phyloP scores from a whole-genome alignment of 768 basidiomycete genomes.

The Pulveroboletus sp. region DNA sequence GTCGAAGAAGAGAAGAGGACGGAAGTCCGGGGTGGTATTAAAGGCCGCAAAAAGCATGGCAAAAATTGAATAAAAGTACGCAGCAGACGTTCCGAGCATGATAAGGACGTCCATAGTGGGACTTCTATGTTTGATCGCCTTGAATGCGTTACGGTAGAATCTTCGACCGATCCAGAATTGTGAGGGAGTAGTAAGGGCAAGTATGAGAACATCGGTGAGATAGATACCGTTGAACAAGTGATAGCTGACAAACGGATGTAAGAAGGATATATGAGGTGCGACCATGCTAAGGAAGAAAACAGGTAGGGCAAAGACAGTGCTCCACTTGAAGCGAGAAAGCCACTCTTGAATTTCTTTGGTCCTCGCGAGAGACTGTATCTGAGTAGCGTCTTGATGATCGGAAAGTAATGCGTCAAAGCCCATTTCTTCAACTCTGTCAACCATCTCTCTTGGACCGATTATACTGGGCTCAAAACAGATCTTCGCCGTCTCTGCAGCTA shows the following conservation, averaged over 20 bases:
- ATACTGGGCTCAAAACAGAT: constrained; percentile 70
- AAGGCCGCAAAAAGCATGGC: constrained; percentile 62
- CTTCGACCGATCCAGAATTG: constrained; percentile 88
- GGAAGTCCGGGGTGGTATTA: constrained; percentile 60
- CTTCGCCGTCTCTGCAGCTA: constrained; percentile 71
- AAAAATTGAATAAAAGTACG: constrained; percentile 85
- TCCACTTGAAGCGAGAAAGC: constrained; percentile 71
- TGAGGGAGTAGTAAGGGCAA: constrained; percentile 80
- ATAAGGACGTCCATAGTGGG: constrained; percentile 99
- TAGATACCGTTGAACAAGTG: constrained; percentile 64
- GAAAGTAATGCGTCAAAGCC: constrained; percentile 88
- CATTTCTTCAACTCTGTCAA: constrained; percentile 81
- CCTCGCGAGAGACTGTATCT: constrained; percentile 78
- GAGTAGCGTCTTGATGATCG: constrained; percentile 75
- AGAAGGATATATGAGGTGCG: constrained; percentile 57
- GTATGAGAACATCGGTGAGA: constrained; percentile 72
- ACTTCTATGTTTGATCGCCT: constrained; percentile 80
- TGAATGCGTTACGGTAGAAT: constrained; percentile 89
- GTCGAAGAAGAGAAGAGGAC: constrained; percentile 92
- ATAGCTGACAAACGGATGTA: constrained; percentile 48
- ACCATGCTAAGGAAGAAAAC: constrained; percentile 93
- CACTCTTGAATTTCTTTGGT: constrained; percentile 92
- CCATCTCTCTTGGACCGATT: constrained; percentile 80
- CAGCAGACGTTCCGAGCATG: constrained; percentile 90
- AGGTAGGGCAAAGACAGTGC: constrained; percentile 79